These are phyloP conservation scores for Coriolopsis trogii DNA, from an alignment of 1,284 basidiomycete species.

Conservation along the genomic window DNA sequence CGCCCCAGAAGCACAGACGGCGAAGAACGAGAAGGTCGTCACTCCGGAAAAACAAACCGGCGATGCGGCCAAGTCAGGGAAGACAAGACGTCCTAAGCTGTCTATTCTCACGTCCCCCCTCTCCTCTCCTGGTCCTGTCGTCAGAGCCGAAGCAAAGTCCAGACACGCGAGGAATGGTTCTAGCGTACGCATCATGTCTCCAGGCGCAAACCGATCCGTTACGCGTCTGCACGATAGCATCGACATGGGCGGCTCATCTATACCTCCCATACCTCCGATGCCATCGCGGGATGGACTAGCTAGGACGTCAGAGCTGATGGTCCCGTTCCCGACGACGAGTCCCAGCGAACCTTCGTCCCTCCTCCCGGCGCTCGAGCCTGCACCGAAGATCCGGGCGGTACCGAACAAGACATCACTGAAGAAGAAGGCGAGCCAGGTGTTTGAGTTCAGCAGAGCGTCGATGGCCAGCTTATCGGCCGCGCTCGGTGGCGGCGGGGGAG, in stretches of 20 bases:
- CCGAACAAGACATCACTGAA: constrained; percentile 17
- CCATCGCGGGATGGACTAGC: constrained; percentile 1
- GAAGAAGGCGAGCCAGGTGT: constrained; percentile 26
- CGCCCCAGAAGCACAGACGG: not conserved
- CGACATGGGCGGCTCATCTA: constrained; percentile 9
- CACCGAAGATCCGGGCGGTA: constrained; percentile 7
- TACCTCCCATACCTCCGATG: constrained; percentile 3
- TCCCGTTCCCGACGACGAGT: not conserved
- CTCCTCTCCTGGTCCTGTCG: not conserved
- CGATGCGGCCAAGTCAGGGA: not conserved
- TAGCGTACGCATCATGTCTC: constrained; percentile 10
- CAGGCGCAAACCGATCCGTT: not conserved
- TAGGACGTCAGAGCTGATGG: not conserved
- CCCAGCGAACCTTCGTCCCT: constrained; percentile 4
- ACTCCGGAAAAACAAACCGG: constrained; percentile 10
- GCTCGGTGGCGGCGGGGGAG: constrained; percentile 1
- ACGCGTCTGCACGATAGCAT: not conserved
- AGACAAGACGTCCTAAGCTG: constrained; percentile 10
- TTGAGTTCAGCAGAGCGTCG: constrained; percentile 18
- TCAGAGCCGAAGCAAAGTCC: no score
- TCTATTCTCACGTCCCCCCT: constrained; percentile 16
- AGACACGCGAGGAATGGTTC: constrained; percentile 10
- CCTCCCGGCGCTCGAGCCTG: constrained; percentile 21
- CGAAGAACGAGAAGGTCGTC: not conserved
- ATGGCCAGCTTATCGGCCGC: constrained; percentile 19